Evolutionary conservation across 1,139 yeast species (phyloP), one percentile per base, ranked within the genome.

Genomic region (Candida frijolesensis): DNA sequence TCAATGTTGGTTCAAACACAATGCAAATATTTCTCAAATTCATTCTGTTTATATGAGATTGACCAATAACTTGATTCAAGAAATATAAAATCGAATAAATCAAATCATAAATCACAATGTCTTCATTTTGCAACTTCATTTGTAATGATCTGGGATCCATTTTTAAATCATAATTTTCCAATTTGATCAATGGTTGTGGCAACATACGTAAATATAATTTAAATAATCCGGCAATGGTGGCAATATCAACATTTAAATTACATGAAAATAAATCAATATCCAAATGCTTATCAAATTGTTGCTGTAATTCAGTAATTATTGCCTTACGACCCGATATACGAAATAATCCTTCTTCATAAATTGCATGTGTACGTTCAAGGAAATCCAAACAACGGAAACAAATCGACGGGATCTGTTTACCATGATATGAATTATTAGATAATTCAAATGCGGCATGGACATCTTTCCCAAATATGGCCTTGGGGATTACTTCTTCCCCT

Each of bases 291-390:
- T 84, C 84, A 66, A 91, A 94, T 45, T 74, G 76, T 40, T 85
- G 89, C 60, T 88, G 89, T 44, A 94, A 76, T 39, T 78, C 80
- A 51, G 89, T 80, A 25, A 94, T 89, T 45, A 86, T 78, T 0
- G 92, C 80, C 49, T 94, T 89, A 33, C 96, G 88, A 2, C 99
- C 99, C 66, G 95, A 89, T 51, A 92, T 73, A 55, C 99, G 76
- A 71, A 94, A 94, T 1, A 94, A 82, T 3, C 99, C 99, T 63
- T 92, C 97, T 65, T 90, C 96, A 55, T 81, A 82, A 16, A 87
- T 74, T 0, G 96, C 97, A 10, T 88, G 84, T 19, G 85, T 80
- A 45, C 75, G 78, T 49, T 80, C 78, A 46, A 94, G 73, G 58
- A 79, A 87, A 53, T 84, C 89, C 42, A 94, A 66, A 61, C 97